Conservation (phyloP, 225 moss, liverwort and hornwort genomes). For the Straminergon stramineum region DNA sequence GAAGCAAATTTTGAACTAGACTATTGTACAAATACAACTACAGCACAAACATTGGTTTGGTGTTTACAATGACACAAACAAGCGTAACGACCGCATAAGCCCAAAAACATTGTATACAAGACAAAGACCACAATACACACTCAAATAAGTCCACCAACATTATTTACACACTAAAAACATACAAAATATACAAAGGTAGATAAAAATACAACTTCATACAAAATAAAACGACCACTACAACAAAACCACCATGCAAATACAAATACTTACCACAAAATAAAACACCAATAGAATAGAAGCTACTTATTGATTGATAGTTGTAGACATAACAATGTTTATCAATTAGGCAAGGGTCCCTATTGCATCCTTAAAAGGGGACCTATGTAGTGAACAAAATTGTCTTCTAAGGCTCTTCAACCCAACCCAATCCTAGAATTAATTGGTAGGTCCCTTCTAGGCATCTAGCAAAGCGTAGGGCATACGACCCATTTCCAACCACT, state of each 20-base stretch:
- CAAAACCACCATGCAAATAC: not conserved
- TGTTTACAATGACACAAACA: rapidly evolving
- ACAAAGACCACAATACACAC: not conserved
- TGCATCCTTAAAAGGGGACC: no score
- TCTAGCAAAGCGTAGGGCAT: no score
- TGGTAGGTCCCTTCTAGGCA: no score
- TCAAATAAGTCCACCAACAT: not conserved
- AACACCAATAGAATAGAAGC: not conserved
- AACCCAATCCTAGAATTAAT: no score
- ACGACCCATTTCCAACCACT: no score
- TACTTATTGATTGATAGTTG: no score
- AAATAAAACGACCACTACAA: not conserved
- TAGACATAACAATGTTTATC: no score
- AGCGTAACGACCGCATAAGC: rapidly evolving
- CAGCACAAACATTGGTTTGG: rapidly evolving
- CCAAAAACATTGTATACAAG: not conserved
- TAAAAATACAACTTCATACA: not conserved
- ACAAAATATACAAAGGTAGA: not conserved
- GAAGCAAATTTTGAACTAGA: rapidly evolving
- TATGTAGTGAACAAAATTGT: no score
- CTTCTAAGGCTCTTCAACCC: no score
- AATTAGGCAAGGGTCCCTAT: no score
- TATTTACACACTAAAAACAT: not conserved
- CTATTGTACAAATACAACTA: rapidly evolving
- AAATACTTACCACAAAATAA: not conserved